Evolutionary conservation across 1,284 basidiomycete species (phyloP).

Genomic region (Sporisorium graminicola): DNA sequence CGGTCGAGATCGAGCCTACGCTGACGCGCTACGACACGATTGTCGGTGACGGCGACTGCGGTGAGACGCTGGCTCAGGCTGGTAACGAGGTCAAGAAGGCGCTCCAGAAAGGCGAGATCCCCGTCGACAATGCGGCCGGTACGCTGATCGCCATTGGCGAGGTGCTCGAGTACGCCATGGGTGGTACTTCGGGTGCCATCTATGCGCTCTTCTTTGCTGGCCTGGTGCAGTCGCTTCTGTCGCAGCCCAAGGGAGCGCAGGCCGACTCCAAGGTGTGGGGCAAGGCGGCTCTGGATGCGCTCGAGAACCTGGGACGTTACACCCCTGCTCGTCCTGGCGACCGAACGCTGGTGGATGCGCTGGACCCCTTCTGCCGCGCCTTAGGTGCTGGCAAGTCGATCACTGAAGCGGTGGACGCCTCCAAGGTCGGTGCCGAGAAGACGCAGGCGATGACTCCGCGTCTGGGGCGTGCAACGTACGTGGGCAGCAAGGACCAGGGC

Average conservation of each 20-base stretch:
- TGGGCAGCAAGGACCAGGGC: constrained; percentile 67
- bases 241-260: constrained; percentile 39
- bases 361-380: constrained; percentile 72
- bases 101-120: constrained; percentile 58
- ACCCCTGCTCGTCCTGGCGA: constrained; percentile 75
- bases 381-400: constrained; percentile 68
- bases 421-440: constrained; percentile 72
- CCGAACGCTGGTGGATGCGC: constrained; percentile 75
- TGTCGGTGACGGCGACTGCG: constrained; percentile 69
- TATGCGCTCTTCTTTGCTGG: constrained; percentile 75
- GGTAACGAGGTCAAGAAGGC: constrained; percentile 63
- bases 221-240: constrained; percentile 67
- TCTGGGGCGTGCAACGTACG: constrained; percentile 74
- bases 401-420: constrained; percentile 70
- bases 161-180: constrained; percentile 70
- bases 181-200: constrained; percentile 71
- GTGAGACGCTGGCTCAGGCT: constrained; percentile 65
- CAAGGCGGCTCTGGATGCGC: constrained; percentile 56
- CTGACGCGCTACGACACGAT: constrained; percentile 72
- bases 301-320: constrained; percentile 70
- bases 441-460: constrained; percentile 73
- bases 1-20: constrained; percentile 71
- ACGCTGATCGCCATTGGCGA: constrained; percentile 63
- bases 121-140: constrained; percentile 60
- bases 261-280: constrained; percentile 64